These are phyloP conservation scores for Mycotypha africana DNA, from an alignment of 371 early-diverging fungal genomes.

Conservation along the genomic window DNA sequence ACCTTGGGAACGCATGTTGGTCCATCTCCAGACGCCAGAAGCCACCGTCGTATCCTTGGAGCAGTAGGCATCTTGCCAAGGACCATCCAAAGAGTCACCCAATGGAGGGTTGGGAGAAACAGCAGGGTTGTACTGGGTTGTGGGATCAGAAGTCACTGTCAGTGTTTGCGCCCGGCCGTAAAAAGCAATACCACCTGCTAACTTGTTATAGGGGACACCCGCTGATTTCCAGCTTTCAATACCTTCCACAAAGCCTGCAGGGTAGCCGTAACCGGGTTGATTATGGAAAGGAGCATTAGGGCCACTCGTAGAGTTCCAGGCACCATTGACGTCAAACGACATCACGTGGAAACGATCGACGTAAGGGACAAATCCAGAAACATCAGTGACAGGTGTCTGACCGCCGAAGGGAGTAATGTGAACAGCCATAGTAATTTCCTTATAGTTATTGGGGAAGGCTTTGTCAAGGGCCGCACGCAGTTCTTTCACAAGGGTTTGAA, in stretches of 20 bases:
- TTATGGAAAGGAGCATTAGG: slow-evolving; percentile 62
- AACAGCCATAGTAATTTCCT: slow-evolving; percentile 68
- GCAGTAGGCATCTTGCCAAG: slow-evolving; percentile 53
- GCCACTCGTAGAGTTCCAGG: slow-evolving; percentile 57
- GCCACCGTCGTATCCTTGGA: slow-evolving; percentile 22
- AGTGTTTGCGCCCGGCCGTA: slow-evolving; percentile 49
- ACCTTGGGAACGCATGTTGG: slow-evolving; percentile 59
- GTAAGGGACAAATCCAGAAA: slow-evolving; percentile 52
- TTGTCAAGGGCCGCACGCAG: slow-evolving; percentile 57
- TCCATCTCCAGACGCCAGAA: slow-evolving; percentile 65
- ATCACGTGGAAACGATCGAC: slow-evolving; percentile 65
- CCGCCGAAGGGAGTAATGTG: slow-evolving; percentile 60
- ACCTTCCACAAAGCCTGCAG: slow-evolving; percentile 43
- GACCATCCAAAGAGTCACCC: slow-evolving; percentile 50
- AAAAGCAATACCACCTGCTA: slow-evolving; percentile 59
- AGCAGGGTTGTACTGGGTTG: slow-evolving; percentile 34
- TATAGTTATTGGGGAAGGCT: slow-evolving; percentile 36
- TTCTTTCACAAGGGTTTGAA: slow-evolving; percentile 55
- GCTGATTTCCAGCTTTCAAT: slow-evolving; percentile 53
- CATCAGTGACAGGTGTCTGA: slow-evolving; percentile 47
- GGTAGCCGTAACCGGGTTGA: slow-evolving; percentile 37
- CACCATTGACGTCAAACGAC: slow-evolving; percentile 56
- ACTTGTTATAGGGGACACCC: slow-evolving; percentile 54
- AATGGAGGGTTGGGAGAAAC: slow-evolving; percentile 22
- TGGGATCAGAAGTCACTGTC: slow-evolving; percentile 10